Percentiles rank a stretch among this genome's conserved stretches.
These are phyloP conservation scores for Knoxdaviesia capensis DNA, from an alignment of 2,329 filamentous ascomycete species.

Conservation along the genomic window DNA sequence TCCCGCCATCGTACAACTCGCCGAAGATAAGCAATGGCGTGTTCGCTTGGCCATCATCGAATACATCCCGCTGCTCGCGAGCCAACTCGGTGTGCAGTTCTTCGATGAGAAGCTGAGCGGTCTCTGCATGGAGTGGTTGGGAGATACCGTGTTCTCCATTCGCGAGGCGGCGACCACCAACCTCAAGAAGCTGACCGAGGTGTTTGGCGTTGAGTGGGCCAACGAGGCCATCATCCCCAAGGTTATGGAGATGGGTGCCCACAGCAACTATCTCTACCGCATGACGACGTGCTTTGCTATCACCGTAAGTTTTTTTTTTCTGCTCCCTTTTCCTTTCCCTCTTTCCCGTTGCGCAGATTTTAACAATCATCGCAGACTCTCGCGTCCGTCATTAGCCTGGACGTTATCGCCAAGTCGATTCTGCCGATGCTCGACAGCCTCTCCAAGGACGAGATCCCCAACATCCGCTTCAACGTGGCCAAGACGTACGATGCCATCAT, in stretches of 20 bases:
- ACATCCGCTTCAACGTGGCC: slow-evolving; percentile 98
- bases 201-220: slow-evolving; percentile 96
- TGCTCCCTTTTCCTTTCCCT: background rate
- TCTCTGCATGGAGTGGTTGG: slow-evolving; percentile 96
- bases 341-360: slow-evolving; percentile 7
- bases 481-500: slow-evolving; percentile 91
- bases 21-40: slow-evolving; percentile 98
- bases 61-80: slow-evolving; percentile 91
- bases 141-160: slow-evolving; percentile 97
- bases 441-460: slow-evolving; percentile 84
- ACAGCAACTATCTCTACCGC: slow-evolving; percentile 96
- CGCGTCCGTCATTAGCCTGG: slow-evolving; percentile 76
- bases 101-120: slow-evolving; percentile 94
- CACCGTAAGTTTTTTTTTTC: slow-evolving; percentile 45
- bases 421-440: slow-evolving; percentile 93
- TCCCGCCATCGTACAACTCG: slow-evolving; percentile 89
- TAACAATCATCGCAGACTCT: slow-evolving; percentile 46
- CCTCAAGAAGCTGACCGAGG: slow-evolving; percentile 93
- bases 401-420: slow-evolving; percentile 82
- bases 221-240: slow-evolving; percentile 95
- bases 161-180: slow-evolving; percentile 94
- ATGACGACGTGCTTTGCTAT: slow-evolving; percentile 99
- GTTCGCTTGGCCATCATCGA: slow-evolving; percentile 96
- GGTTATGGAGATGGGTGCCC: slow-evolving; percentile 94
- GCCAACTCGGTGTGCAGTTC: slow-evolving; percentile 89